Percentiles rank a stretch among this genome's conserved stretches.
These are phyloP conservation scores for Rhodomyrtus tomentosa DNA, from an alignment of 345 rosid genomes.

Conservation along the genomic window DNA sequence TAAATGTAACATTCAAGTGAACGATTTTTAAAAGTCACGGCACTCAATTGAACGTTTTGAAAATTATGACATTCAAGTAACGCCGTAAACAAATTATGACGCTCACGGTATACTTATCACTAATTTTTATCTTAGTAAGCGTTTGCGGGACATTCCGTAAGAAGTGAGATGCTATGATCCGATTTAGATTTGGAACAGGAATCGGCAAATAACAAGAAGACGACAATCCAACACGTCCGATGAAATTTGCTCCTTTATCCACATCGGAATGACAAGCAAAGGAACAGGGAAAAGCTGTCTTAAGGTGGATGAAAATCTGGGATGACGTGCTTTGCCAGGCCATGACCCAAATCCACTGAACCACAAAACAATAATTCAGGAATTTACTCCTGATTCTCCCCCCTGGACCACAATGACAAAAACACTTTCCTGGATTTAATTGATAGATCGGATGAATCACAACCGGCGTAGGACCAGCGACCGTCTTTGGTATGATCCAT, in stretches of 20 bases:
- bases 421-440: background rate
- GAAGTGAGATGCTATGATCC: background rate
- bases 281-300: background rate
- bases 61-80: too few species aligned
- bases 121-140: rapidly evolving
- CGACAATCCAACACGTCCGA: background rate
- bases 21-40: too few species aligned
- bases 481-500: background rate
- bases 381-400: background rate
- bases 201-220: background rate
- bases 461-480: background rate
- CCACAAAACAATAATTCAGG: background rate
- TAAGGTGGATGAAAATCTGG: background rate
- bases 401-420: background rate
- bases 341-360: background rate
- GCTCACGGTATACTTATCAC: too few species aligned
- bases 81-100: too few species aligned
- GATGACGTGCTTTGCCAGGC: background rate
- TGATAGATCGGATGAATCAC: background rate
- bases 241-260: background rate
- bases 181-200: background rate
- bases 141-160: background rate
- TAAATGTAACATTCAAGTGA: too few species aligned
- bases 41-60: too few species aligned
- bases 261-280: background rate